Evolutionary conservation across 176 grass and related monocot species (phyloP).

Genomic region (Areca catechu): DNA sequence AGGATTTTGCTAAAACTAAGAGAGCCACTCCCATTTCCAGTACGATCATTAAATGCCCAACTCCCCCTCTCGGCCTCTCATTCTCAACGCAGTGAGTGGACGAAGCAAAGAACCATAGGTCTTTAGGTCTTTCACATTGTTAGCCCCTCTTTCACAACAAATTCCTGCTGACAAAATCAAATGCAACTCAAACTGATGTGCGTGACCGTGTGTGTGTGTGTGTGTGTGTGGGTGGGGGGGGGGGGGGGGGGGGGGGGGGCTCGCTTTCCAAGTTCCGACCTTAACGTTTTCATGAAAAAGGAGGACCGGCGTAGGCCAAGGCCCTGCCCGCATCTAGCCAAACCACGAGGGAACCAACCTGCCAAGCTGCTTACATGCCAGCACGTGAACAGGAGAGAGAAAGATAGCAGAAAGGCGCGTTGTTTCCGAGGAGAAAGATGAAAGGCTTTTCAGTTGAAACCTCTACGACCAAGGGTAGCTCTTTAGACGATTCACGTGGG

Average conservation of each 20-base stretch:
- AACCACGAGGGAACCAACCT: constrained; percentile 20
- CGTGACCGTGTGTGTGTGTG: background rate
- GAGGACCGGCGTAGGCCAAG: constrained; percentile 4
- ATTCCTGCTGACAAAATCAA: background rate
- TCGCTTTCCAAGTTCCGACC: background rate
- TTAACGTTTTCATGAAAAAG: constrained; percentile 12
- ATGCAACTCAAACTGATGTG: background rate
- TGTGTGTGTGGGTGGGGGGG: too few relatives aligned
- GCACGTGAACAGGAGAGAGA: constrained; percentile 20
- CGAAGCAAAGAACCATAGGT: too few relatives aligned
- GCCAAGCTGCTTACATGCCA: constrained; percentile 18
- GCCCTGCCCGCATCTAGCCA: constrained; percentile 4
- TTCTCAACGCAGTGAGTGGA: too few relatives aligned
- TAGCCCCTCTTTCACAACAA: background rate
- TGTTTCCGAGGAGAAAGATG: too few relatives aligned
- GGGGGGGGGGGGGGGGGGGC: too few relatives aligned
- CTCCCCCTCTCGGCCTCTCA: too few relatives aligned
- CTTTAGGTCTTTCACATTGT: too few relatives aligned
- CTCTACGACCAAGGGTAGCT: background rate
- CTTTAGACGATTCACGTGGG: constrained; percentile 11
- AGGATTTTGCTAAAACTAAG: too few relatives aligned
- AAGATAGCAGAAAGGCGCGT: background rate
- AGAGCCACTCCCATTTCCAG: too few relatives aligned
- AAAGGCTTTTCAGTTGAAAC: background rate
- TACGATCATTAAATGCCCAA: too few relatives aligned